Evolutionary conservation across 2,329 filamentous ascomycete genomes (phyloP), one percentile per base, ranked within the genome.

Genomic region (Pseudogymnoascus sp.): DNA sequence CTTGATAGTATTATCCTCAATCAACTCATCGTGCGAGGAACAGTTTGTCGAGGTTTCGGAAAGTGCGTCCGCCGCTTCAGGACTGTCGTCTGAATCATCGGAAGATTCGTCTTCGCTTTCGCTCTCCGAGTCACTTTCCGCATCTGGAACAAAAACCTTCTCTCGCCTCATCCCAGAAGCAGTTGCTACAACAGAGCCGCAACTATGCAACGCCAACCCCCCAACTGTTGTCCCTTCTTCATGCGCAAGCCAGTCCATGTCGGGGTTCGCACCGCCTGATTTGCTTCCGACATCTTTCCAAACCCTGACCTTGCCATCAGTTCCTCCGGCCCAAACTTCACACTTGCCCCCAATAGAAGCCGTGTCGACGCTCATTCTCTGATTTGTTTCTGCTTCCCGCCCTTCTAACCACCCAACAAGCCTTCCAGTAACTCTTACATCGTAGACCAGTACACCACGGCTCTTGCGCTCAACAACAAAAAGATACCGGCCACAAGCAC

Each of bases 251-350:
- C 70, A 73, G 43, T 71, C 68, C 71, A 69, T 72, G 35, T 57
- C 60, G 16, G 64, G 67, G 58, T 65, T 61, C 54, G 64, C 33
- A 6, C 47, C 63, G 1, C 74, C 72, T 14, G 82, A 83, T 47
- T 75, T 77, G 38, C 70, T 72, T 25, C 84, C 83, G 0, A 85
- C 79, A 9, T 76, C 76, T 43, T 86, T 81, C 80, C 83, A 87
- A 6, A 86, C 78, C 47, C 76, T 75, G n/a, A 85, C 79, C 2
- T 72, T 68, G 1, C 85, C 84, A 63, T 79, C 74, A 43, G 77
- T 75, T 0, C 80, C 78, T 2, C 85, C 85, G 5, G 81, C 81
- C 85, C 85, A 87, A 50, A 87, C 76, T 69, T 87, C 85, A 1
- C 74, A 73, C 2, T 70, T 66, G 0, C 67, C 69, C 3, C 68